phyloP scores from a whole-genome alignment of 2,329 filamentous ascomycete species.

The Phialophora chinensis region DNA sequence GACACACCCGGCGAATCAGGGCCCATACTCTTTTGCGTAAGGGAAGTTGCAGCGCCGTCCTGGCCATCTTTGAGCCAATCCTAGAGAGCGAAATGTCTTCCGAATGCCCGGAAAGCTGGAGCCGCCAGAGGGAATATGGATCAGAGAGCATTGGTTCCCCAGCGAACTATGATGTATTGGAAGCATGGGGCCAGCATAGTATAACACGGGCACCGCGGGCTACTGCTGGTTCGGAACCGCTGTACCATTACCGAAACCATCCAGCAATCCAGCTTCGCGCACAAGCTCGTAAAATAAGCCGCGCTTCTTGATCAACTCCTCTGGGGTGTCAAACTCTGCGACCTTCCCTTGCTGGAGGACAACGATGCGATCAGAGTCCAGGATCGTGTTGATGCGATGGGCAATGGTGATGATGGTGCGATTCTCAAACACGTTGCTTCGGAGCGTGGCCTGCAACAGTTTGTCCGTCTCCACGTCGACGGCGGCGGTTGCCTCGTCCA shows the following conservation, averaged over 20 bases:
- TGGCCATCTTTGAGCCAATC: constrained; percentile 17
- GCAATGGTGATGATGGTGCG: constrained; percentile 98
- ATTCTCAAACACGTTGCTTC: constrained; percentile 76
- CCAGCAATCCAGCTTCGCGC: constrained; percentile 81
- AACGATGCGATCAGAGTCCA: constrained; percentile 85
- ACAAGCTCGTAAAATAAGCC: constrained; percentile 90
- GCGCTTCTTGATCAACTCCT: constrained; percentile 73
- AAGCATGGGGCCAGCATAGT: not conserved
- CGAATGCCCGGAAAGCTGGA: not conserved
- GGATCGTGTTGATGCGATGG: constrained; percentile 96
- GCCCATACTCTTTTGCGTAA: not conserved
- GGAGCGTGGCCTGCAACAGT: constrained; percentile 67
- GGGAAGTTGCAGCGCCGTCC: not conserved
- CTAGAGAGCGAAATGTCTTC: not conserved
- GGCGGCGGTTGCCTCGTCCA: constrained; percentile 93
- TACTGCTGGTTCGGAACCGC: constrained; percentile 23
- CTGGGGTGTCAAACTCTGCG: constrained; percentile 88
- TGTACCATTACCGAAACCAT: constrained; percentile 48
- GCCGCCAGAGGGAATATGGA: not conserved
- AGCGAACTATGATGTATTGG: not conserved
- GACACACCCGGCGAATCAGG: not conserved
- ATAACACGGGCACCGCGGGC: constrained; percentile 11
- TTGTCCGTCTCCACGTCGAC: constrained; percentile 73
- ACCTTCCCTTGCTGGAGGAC: constrained; percentile 91
- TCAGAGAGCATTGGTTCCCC: constrained; percentile 14